Conservation (phyloP, 768 basidiomycete species). For the Mrakia blollopis region DNA sequence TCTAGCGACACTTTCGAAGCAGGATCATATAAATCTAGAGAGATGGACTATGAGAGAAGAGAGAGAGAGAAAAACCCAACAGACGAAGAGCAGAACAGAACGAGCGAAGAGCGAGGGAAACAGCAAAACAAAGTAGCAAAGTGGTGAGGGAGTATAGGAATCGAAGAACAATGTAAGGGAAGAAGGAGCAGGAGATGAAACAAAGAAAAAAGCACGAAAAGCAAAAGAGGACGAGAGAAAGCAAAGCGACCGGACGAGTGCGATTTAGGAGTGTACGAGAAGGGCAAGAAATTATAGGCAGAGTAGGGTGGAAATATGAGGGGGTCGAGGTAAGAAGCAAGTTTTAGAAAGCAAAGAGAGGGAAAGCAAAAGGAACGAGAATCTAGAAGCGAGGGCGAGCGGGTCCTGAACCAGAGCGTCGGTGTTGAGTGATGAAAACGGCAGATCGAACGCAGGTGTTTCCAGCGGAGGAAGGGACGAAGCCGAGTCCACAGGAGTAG, state of each 20-base stretch:
- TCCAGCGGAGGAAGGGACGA: neutral
- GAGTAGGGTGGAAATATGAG: neutral
- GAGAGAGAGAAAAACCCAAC: neutral
- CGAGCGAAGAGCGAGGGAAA: neutral
- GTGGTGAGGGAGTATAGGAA: neutral
- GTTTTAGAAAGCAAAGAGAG: neutral
- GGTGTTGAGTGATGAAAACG: neutral
- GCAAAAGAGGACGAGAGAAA: neutral
- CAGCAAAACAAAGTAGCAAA: too few species aligned
- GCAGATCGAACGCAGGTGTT: neutral
- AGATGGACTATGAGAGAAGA: neutral
- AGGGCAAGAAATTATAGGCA: neutral
- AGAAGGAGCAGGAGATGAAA: neutral
- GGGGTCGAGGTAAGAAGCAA: neutral
- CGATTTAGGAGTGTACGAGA: neutral
- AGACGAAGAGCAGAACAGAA: neutral
- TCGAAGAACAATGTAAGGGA: neutral
- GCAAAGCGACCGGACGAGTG: neutral
- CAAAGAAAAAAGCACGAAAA: neutral
- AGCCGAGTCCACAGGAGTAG: conserved; percentile 13
- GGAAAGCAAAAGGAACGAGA: neutral
- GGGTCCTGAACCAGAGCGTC: neutral
- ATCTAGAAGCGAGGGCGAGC: neutral
- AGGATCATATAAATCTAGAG: too few species aligned
- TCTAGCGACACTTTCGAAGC: too few species aligned